Evolutionary conservation across 148 eudicot species (phyloP).

Genomic region (Drosera capensis): DNA sequence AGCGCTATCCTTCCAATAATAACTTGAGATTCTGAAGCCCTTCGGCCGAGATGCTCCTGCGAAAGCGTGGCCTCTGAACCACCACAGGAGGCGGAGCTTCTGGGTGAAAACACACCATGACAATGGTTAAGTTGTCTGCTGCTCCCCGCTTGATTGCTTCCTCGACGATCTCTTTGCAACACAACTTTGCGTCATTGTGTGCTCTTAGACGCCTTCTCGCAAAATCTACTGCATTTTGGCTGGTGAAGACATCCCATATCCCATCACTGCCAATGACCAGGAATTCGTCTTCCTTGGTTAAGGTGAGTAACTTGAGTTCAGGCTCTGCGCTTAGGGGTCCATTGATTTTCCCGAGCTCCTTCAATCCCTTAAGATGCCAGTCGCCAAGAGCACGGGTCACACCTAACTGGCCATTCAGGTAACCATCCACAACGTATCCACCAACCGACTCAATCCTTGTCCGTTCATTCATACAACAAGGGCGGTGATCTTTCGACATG

Average conservation of each 20-base stretch:
- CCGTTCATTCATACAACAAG: constrained; percentile 55
- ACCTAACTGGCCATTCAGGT: constrained; percentile 70
- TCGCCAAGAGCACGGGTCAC: constrained; percentile 88
- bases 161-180: constrained; percentile 64
- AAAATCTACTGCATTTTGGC: constrained; percentile 85
- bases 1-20: constrained; percentile 36
- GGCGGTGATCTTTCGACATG: constrained; percentile 85
- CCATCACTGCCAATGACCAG: constrained; percentile 79
- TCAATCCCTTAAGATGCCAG: constrained; percentile 83
- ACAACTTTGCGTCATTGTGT: constrained; percentile 59
- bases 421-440: constrained; percentile 64
- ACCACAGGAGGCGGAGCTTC: constrained; percentile 48
- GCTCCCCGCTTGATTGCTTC: constrained; percentile 63
- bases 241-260: constrained; percentile 78
- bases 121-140: constrained; percentile 59
- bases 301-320: constrained; percentile 52
- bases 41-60: constrained; percentile 70
- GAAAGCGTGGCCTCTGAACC: constrained; percentile 36
- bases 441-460: constrained; percentile 72
- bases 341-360: constrained; percentile 22
- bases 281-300: constrained; percentile 73
- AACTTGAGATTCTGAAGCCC: constrained; percentile 51
- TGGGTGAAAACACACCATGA: constrained; percentile 66
- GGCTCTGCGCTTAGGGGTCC: constrained; percentile 87
- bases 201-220: constrained; percentile 54